Conservation (phyloP, 2,329 filamentous ascomycete genomes). For the Xylariaceae sp. region DNA sequence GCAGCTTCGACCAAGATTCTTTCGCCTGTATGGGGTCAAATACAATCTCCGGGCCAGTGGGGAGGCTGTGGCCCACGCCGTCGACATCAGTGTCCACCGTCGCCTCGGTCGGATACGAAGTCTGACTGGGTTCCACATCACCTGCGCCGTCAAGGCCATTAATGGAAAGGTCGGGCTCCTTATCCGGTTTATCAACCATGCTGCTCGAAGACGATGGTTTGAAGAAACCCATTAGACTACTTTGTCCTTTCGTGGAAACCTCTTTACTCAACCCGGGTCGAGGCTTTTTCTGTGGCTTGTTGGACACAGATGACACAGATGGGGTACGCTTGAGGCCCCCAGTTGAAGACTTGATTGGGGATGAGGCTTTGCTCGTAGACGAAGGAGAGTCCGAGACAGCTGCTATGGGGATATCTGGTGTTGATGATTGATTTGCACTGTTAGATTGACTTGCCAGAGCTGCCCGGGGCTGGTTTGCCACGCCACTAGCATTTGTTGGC, state of each 20-base stretch:
- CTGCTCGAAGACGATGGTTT: constrained; percentile 47
- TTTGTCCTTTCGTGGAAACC: constrained; percentile 37
- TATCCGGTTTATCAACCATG: constrained; percentile 9
- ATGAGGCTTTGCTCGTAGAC: constrained; percentile 11
- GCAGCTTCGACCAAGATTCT: constrained; percentile 80
- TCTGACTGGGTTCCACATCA: constrained; percentile 10
- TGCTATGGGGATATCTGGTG: constrained; percentile 4
- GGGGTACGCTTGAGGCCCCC: constrained; percentile 27
- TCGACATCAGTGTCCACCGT: constrained; percentile 5
- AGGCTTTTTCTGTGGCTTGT: constrained; percentile 34
- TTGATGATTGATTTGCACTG: not conserved
- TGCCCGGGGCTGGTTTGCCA: constrained; percentile 14
- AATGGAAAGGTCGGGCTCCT: constrained; percentile 6
- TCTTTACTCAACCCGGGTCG: constrained; percentile 32
- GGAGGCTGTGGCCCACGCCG: constrained; percentile 4
- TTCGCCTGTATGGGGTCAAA: constrained; percentile 68
- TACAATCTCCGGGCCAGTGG: constrained; percentile 34
- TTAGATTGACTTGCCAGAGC: constrained; percentile 2
- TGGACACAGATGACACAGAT: constrained; percentile 18
- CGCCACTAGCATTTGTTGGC: constrained; percentile 27
- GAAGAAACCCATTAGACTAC: constrained; percentile 74
- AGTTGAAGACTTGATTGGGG: constrained; percentile 16
- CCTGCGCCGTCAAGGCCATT: constrained; percentile 10
- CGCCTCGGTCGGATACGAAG: not conserved
- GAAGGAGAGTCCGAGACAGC: constrained; percentile 20